Base-by-base conservation (phyloP, 306 rosid species). In the Alnus rubra region DNA sequence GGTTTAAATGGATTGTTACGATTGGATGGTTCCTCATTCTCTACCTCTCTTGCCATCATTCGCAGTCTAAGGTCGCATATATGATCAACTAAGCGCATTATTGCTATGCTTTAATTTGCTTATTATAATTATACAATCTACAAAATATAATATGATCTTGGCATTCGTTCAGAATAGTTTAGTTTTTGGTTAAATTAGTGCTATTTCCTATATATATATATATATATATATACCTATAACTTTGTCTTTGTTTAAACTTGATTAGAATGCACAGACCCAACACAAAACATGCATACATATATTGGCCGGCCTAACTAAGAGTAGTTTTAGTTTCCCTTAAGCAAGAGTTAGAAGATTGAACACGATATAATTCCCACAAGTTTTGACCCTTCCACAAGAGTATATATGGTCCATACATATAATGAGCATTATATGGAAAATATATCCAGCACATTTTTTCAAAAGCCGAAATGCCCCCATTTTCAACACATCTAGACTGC, bases 401-500 rank as follows among this genome's bases (percentile, higher is more conserved):
- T 51, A 30, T 7, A 5, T 67, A 15, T 9, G 49, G 49, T 39
- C 13, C 50, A 18, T 7, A 16, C 37, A 65, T 3, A 18, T 67
- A 67, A 18, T 63, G 69, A 12, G 52, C 44, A 63, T n/a, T 4
- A n/a, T 42, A n/a, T 68, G 72, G 51, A 68, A 33, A 48, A 54
- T 23, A 23, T 23, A 56, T 39, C 7, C 45, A 42, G 7, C 56
- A 60, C 77, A 69, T 7, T 28, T 7, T 28, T 45, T 71, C 55
- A 75, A 31, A 69, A 52, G 76, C 56, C 71, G 31, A 10, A 56
- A 8, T 53, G 63, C 63, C 31, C 31, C 28, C 73, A 62, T 76
- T 62, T 74, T 83, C 74, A 44, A 77, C 78, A 77, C 69, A 78
- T 69, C 44, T 51, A 23, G 62, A 12, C n/a, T 76, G 83, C 80